Conservation (phyloP, 2,329 filamentous ascomycete species). For the Coniella lustricola region DNA sequence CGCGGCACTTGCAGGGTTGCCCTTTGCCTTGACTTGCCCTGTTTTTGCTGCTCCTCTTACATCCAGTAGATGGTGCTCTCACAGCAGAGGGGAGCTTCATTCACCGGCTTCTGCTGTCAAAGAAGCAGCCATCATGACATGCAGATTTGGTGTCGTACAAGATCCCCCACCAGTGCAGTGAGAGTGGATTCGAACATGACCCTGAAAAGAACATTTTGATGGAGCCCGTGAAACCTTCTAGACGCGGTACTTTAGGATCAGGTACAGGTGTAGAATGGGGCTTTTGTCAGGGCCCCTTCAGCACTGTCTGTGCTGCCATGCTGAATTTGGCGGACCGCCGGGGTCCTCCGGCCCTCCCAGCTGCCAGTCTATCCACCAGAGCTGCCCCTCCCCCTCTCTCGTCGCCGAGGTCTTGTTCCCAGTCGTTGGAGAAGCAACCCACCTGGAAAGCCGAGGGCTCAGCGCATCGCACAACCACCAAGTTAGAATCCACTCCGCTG, state of each 20-base stretch:
- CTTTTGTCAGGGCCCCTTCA: slow-evolving; percentile 6
- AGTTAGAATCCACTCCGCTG: slow-evolving; percentile 11
- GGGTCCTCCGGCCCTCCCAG: slow-evolving; percentile 7
- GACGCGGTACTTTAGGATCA: slow-evolving; percentile 12
- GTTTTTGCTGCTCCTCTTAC: no score
- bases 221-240: slow-evolving; percentile 10
- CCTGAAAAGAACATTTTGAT: slow-evolving; percentile 13
- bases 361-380: neutral
- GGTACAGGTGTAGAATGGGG: slow-evolving; percentile 14
- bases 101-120: slow-evolving; percentile 3
- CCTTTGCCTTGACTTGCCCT: no score
- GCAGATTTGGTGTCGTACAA: slow-evolving; percentile 16
- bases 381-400: neutral
- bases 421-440: slow-evolving; percentile 11
- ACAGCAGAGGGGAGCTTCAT: no score
- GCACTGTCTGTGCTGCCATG: slow-evolving; percentile 10
- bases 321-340: slow-evolving; percentile 9
- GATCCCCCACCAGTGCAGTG: slow-evolving; percentile 10
- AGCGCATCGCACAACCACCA: slow-evolving; percentile 3
- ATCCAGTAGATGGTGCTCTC: no score
- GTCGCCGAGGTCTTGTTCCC: neutral
- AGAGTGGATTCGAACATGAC: slow-evolving; percentile 14
- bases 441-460: neutral
- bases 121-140: slow-evolving; percentile 4
- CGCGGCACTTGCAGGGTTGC: no score